Percentiles rank a stretch among this genome's conserved stretches.
phyloP scores from a whole-genome alignment of 352 stramenopile genomes.

The Pythium phragmitis region DNA sequence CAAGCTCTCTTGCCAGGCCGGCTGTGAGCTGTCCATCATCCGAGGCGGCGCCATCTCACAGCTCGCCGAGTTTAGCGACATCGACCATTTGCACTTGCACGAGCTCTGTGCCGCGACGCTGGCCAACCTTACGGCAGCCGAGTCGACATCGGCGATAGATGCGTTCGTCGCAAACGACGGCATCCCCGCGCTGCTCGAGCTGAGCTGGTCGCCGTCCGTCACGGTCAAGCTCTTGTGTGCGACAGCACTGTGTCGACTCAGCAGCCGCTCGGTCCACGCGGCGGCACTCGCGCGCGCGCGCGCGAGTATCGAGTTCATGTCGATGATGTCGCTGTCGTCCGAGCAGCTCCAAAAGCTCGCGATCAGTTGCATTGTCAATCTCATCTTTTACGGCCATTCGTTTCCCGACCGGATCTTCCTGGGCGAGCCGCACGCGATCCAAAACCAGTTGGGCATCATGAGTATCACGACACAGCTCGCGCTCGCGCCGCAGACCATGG shows the following conservation, averaged over 20 bases:
- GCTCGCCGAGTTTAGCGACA: conserved; percentile 70
- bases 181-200: conserved; percentile 60
- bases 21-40: conserved; percentile 61
- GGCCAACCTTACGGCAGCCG: conserved; percentile 59
- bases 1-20: conserved; percentile 70
- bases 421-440: conserved; percentile 61
- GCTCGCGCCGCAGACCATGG: conserved; percentile 30
- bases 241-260: conserved; percentile 65
- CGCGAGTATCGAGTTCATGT: conserved; percentile 63
- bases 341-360: conserved; percentile 56
- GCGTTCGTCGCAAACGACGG: conserved; percentile 56
- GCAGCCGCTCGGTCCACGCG: conserved; percentile 34
- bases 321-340: conserved; percentile 61
- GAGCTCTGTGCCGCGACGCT: conserved; percentile 63
- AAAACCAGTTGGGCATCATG: conserved; percentile 67
- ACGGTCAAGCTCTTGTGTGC: conserved; percentile 69
- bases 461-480: conserved; percentile 63
- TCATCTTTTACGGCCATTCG: conserved; percentile 58
- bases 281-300: conserved; percentile 36
- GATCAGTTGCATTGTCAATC: conserved; percentile 67
- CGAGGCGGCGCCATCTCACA: conserved; percentile 58
- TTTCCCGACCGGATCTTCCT: conserved; percentile 79
- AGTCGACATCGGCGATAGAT: conserved; percentile 25
- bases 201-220: conserved; percentile 64
- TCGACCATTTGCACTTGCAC: conserved; percentile 53